phyloP scores from a whole-genome alignment of 768 basidiomycete species.

The Trametes meyenii region DNA sequence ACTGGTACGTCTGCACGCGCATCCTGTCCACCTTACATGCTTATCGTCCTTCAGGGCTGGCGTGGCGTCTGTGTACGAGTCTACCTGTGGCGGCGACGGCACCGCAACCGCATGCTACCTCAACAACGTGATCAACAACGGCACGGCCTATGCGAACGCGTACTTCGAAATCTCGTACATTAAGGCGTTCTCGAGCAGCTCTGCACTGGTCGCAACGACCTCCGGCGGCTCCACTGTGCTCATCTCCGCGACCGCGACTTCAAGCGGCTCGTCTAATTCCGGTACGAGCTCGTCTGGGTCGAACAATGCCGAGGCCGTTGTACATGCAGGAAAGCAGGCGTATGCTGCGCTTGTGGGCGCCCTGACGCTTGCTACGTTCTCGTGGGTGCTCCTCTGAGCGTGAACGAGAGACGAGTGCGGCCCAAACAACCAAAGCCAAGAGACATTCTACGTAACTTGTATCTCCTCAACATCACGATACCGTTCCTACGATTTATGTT shows the following conservation, averaged over 20 bases:
- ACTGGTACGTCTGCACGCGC: conserved; percentile 40
- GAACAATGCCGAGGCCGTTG: neutral
- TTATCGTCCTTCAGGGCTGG: conserved; percentile 51
- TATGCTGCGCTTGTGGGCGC: conserved; percentile 10
- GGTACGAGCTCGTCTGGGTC: neutral
- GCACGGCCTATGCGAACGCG: conserved; percentile 47
- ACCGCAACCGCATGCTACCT: conserved; percentile 50
- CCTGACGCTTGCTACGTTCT: conserved; percentile 7
- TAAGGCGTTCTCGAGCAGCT: conserved; percentile 48
- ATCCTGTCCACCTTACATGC: no score
- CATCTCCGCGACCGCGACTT: conserved; percentile 18
- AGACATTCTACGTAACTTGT: neutral
- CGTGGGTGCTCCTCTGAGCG: conserved; percentile 10
- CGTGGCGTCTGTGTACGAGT: conserved; percentile 43
- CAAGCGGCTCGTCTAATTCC: conserved; percentile 2
- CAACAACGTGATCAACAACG: conserved; percentile 51
- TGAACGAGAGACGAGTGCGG: neutral
- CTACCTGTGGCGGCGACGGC: conserved; percentile 43
- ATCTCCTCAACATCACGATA: neutral
- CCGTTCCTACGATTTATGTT: neutral
- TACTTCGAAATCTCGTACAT: conserved; percentile 67
- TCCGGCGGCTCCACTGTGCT: conserved; percentile 12
- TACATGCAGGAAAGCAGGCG: neutral
- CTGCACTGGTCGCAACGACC: conserved; percentile 11
- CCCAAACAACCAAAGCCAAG: neutral